Conservation (phyloP, 2,329 filamentous ascomycete genomes). For the Fusarium denticulatum region DNA sequence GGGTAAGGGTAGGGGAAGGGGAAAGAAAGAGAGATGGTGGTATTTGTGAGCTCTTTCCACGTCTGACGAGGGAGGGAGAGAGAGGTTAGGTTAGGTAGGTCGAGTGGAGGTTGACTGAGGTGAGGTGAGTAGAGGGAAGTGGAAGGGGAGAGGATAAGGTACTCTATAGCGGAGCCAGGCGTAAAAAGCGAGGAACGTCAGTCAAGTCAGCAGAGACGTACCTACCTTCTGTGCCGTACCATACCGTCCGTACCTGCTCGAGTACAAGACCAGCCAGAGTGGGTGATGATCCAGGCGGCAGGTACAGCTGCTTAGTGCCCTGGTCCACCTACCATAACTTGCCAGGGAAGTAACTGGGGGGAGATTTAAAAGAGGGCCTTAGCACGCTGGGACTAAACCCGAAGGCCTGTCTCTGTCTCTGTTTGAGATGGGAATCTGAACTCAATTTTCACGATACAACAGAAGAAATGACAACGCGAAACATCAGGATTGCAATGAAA, state of each 20-base stretch:
- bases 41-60: slow-evolving; percentile 45
- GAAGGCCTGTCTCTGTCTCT: background rate
- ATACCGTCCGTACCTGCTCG: slow-evolving; percentile 1
- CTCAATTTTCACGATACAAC: slow-evolving; percentile 7
- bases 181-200: slow-evolving; percentile 20
- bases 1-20: slow-evolving; percentile 22
- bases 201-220: slow-evolving; percentile 33
- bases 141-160: slow-evolving; percentile 22
- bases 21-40: slow-evolving; percentile 41
- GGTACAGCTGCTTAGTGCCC: slow-evolving; percentile 20
- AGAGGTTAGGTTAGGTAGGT: slow-evolving; percentile 20
- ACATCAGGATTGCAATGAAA: background rate
- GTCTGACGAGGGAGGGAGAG: slow-evolving; percentile 41
- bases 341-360: slow-evolving; percentile 15
- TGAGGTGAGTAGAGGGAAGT: slow-evolving; percentile 11
- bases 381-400: slow-evolving; percentile 12
- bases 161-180: slow-evolving; percentile 18
- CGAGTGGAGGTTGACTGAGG: slow-evolving; percentile 27
- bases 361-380: slow-evolving; percentile 25
- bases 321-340: slow-evolving; percentile 17
- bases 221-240: background rate
- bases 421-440: slow-evolving; percentile 15
- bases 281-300: slow-evolving; percentile 7
- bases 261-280: slow-evolving; percentile 12
- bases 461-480: background rate